Conservation (phyloP, 1,284 basidiomycete species). For the Ganoderma multipileum region DNA sequence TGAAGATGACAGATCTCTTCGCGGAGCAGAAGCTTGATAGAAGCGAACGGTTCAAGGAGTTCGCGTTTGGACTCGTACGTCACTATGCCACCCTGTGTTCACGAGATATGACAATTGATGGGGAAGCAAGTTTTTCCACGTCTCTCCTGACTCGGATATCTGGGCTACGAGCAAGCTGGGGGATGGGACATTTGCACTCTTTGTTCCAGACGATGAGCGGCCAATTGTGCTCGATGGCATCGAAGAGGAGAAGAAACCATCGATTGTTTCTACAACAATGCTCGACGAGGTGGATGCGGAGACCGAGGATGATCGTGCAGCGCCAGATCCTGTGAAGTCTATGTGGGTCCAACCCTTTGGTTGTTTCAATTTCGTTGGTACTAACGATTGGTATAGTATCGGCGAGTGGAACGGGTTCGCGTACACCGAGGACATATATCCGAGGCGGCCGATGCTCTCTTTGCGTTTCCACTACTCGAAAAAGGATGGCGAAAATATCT, state of each 20-base stretch:
- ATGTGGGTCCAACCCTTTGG: slow-evolving; percentile 5
- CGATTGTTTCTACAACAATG: not conserved
- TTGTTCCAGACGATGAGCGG: not conserved
- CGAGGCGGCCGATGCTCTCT: slow-evolving; percentile 14
- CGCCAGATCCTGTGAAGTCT: not conserved
- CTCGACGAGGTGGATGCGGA: slow-evolving; percentile 14
- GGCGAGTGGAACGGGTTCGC: slow-evolving; percentile 22
- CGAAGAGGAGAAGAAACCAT: not conserved
- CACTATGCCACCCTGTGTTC: not conserved
- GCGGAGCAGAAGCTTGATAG: slow-evolving; percentile 38
- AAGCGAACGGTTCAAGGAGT: slow-evolving; percentile 32
- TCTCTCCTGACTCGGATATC: not conserved
- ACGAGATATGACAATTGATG: not conserved
- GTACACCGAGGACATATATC: slow-evolving; percentile 6
- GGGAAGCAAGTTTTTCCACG: slow-evolving; percentile 5
- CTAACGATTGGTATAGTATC: slow-evolving; percentile 5
- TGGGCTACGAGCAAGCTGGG: not conserved
- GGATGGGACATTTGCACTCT: not conserved
- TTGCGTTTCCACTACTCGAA: slow-evolving; percentile 15
- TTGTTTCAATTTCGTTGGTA: not conserved
- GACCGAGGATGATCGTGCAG: slow-evolving; percentile 14
- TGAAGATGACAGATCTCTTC: slow-evolving; percentile 42
- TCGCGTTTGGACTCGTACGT: slow-evolving; percentile 38
- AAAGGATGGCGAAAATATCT: slow-evolving; percentile 7
- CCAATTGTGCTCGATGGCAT: slow-evolving; percentile 4